A percentile compares a stretch with the other conserved stretches of the same genome.
phyloP scores from a whole-genome alignment of 495 filamentous ascomycete genomes.

The Aspergillus conjunctus region DNA sequence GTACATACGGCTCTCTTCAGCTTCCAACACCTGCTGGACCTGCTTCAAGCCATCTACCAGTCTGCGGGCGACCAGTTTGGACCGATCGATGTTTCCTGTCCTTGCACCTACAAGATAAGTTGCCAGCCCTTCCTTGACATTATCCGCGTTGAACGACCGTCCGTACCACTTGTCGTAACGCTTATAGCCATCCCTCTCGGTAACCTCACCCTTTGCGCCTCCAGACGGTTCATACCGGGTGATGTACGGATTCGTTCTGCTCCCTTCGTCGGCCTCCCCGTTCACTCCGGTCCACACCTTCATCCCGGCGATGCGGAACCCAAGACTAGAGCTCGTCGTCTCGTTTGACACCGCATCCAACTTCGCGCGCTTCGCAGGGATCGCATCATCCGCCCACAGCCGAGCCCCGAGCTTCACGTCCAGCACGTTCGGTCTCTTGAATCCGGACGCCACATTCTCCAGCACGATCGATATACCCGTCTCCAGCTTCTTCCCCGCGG shows the following conservation, averaged over 20 bases:
- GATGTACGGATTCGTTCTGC: conserved; percentile 44
- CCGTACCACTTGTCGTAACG: conserved; percentile 91
- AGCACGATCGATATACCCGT: conserved; percentile 82
- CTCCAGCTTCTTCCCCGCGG: conserved; percentile 58
- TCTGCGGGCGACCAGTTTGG: conserved; percentile 58
- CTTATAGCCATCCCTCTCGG: conserved; percentile 60
- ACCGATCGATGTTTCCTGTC: conserved; percentile 53
- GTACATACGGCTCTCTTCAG: conserved; percentile 89
- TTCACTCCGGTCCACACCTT: conserved; percentile 75
- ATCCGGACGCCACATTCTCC: conserved; percentile 82
- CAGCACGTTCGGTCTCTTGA: conserved; percentile 85
- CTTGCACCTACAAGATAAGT: conserved; percentile 70
- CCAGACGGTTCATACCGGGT: conserved; percentile 44
- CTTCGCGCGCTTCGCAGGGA: conserved; percentile 70
- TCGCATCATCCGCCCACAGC: conserved; percentile 84
- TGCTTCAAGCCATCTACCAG: conserved; percentile 68
- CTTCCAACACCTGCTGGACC: conserved; percentile 66
- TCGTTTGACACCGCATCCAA: conserved; percentile 77
- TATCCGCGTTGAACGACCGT: conserved; percentile 67
- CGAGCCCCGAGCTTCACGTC: conserved; percentile 89
- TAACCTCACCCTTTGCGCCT: conserved; percentile 40
- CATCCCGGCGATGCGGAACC: conserved; percentile 93
- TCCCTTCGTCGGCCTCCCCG: conserved; percentile 45
- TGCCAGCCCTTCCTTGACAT: conserved; percentile 72
- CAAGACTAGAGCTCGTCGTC: conserved; percentile 79